A percentile compares a stretch with the other conserved stretches of the same genome.
Conservation (phyloP, 768 basidiomycete genomes). For the Lactifluus piperatus region DNA sequence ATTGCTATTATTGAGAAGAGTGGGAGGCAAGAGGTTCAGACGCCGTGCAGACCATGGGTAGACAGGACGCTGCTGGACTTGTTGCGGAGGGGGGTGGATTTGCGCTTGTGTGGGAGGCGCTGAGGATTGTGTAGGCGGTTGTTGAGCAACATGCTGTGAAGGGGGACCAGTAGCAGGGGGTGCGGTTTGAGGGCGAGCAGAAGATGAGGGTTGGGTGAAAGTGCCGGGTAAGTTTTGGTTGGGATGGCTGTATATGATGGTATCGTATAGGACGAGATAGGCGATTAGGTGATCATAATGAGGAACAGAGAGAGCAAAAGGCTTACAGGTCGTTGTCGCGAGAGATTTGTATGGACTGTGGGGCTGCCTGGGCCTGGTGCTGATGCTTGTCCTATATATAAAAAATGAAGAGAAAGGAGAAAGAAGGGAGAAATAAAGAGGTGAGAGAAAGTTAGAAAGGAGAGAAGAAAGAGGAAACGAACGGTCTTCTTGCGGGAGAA, state of each 20-base stretch:
- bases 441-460: constrained; percentile 1
- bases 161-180: constrained; percentile 30
- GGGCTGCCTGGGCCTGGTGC: constrained; percentile 13
- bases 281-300: constrained; percentile 7
- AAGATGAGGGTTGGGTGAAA: constrained; percentile 19
- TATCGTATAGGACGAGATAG: background rate
- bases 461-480: constrained; percentile 21
- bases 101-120: constrained; percentile 22
- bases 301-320: background rate
- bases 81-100: constrained; percentile 24
- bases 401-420: constrained; percentile 6
- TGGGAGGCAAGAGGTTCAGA: constrained; percentile 59
- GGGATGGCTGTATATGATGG: background rate
- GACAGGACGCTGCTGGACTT: constrained; percentile 41
- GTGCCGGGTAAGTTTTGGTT: constrained; percentile 11
- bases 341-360: constrained; percentile 13
- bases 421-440: background rate
- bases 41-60: constrained; percentile 83
- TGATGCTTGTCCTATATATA: constrained; percentile 19
- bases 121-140: constrained; percentile 28
- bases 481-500: constrained; percentile 75
- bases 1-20: constrained; percentile 51
- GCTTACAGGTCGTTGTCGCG: constrained; percentile 14
- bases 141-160: constrained; percentile 22
- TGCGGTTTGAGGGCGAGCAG: constrained; percentile 21